Base-by-base conservation (phyloP, 2,329 filamentous ascomycete genomes). In the Colletotrichum sp. region DNA sequence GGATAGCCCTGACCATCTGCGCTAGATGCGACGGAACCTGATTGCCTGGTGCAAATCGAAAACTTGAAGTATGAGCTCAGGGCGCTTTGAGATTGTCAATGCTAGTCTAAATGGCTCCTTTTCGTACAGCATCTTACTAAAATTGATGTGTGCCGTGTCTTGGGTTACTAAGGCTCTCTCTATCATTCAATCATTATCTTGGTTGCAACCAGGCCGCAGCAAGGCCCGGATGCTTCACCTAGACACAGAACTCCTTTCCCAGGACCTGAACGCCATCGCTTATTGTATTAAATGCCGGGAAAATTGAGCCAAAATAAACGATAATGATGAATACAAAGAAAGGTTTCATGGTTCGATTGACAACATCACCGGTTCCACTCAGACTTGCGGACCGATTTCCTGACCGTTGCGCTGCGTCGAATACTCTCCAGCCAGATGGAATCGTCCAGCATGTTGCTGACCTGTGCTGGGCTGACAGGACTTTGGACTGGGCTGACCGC, bases 401-500 rank as follows among this genome's bases (percentile, higher is more conserved):
- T 86, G 69, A 90, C 90, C 69, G 96, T 98, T 80, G 97, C 95
- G 86, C 95, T 98, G 77, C 95, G 91, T 78, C 96, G 90, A 78
- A 98, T 96, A 87, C 95, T 98, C 86, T 98, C 95, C 68, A 96
- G 95, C 96, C 96, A 99, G 19, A 95, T 93, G 22, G 95, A 97
- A 81, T 96, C 95, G 81, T 97, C 95, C 71, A 99, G 90, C 82
- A 97, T 94, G 79, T 96, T 93, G 83, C 96, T 92, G 79, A 98
- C 94, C 80, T 96, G 94, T 64, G 93, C 91, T 66, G 93, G 93
- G 81, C 92, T 95, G 73, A 96, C 93, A 8, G 74, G 74, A 16
- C 74, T 76, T 49, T 96, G 94, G 63, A 93, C 91, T 68, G 93
- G 93, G 80, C 92, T 95, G 72, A 96, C 93, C 7, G 90, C 89